Evolutionary conservation across 2,329 filamentous ascomycete genomes (phyloP).

Genomic region (Nemania serpens): DNA sequence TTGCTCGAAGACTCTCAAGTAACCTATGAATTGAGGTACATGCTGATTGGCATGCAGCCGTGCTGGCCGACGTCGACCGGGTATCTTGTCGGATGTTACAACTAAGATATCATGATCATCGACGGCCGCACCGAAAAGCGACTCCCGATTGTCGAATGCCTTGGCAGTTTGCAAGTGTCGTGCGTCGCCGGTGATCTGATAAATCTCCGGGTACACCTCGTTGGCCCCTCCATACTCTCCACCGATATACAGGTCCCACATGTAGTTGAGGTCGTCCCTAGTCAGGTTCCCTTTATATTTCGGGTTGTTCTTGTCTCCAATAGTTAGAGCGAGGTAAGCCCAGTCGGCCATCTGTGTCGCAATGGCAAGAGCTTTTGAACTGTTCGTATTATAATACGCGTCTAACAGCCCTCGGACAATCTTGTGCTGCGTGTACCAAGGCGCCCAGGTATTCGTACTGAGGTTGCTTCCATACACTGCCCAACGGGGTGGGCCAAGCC

Average conservation of each 20-base stretch:
- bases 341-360: slow-evolving; percentile 42
- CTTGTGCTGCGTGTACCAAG: slow-evolving; percentile 44
- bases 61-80: slow-evolving; percentile 38
- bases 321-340: slow-evolving; percentile 42
- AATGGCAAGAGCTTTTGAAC: slow-evolving; percentile 37
- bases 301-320: slow-evolving; percentile 42
- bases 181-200: slow-evolving; percentile 39
- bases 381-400: slow-evolving; percentile 44
- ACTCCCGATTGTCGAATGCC: slow-evolving; percentile 42
- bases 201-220: slow-evolving; percentile 43
- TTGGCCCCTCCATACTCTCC: slow-evolving; percentile 42
- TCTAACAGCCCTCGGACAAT: slow-evolving; percentile 43
- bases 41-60: slow-evolving; percentile 42
- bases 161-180: slow-evolving; percentile 39
- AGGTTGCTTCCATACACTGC: slow-evolving; percentile 39
- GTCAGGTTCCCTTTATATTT: slow-evolving; percentile 41
- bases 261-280: slow-evolving; percentile 42
- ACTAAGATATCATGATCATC: slow-evolving; percentile 40
- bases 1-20: slow-evolving; percentile 40
- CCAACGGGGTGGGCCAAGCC: slow-evolving; percentile 42
- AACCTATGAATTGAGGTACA: slow-evolving; percentile 42
- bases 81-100: slow-evolving; percentile 35
- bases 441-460: slow-evolving; percentile 41
- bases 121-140: slow-evolving; percentile 40
- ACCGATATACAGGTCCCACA: slow-evolving; percentile 44